A percentile compares a stretch with the other conserved stretches of the same genome.
phyloP scores from a whole-genome alignment of 2,329 filamentous ascomycete species.

The Cercospora citrullina region DNA sequence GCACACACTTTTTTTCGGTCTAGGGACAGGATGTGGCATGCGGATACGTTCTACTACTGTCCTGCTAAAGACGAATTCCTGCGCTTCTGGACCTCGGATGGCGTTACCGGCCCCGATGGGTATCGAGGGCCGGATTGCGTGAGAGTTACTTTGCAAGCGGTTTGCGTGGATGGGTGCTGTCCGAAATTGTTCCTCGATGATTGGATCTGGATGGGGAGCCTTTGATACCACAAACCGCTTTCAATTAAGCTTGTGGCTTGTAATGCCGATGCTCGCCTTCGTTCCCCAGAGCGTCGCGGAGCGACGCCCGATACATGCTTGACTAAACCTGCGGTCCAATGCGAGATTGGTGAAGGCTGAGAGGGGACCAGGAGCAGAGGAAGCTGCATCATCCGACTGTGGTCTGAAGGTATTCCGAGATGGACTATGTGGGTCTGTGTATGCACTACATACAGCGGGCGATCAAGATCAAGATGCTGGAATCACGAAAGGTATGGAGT shows the following conservation, averaged over 20 bases:
- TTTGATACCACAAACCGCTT: neutral
- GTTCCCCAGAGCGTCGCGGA: neutral
- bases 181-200: neutral
- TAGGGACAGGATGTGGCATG: neutral
- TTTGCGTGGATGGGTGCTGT: neutral
- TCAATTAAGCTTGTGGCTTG: too few relatives aligned
- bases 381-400: too few relatives aligned
- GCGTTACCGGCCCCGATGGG: neutral
- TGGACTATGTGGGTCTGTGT: too few relatives aligned
- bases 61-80: neutral
- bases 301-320: neutral
- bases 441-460: too few relatives aligned
- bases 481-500: too few relatives aligned
- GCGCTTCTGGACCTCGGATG: neutral
- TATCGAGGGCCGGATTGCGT: neutral
- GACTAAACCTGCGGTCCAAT: too few relatives aligned
- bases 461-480: too few relatives aligned
- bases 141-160: neutral
- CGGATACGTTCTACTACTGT: neutral
- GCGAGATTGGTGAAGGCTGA: too few relatives aligned
- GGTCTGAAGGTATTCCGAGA: too few relatives aligned
- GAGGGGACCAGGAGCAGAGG: too few relatives aligned
- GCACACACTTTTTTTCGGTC: neutral
- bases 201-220: neutral
- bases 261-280: too few relatives aligned